A percentile compares a stretch with the other conserved stretches of the same genome.
Evolutionary conservation across 2,329 filamentous ascomycete species (phyloP).

Genomic region (Karstenula rhodostoma): DNA sequence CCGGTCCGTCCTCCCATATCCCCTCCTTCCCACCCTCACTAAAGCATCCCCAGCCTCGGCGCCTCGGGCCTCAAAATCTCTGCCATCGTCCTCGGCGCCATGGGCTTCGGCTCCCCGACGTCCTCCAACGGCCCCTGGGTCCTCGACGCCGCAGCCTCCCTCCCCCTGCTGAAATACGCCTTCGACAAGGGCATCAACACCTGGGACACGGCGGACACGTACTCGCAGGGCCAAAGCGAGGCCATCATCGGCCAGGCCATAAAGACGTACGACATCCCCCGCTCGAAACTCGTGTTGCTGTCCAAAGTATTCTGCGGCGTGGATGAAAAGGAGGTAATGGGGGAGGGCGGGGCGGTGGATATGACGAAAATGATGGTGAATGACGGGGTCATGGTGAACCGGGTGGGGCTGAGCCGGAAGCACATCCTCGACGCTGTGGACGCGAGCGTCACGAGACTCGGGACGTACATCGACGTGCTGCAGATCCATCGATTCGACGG

Average conservation of each 20-base stretch:
- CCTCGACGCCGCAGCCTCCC: conserved; percentile 47
- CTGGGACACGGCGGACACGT: conserved; percentile 50
- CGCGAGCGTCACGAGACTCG: conserved; percentile 22
- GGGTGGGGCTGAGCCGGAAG: conserved; percentile 46
- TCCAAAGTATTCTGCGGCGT: conserved; percentile 31
- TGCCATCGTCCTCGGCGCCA: conserved; percentile 67
- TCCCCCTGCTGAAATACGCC: conserved; percentile 52
- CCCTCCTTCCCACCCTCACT: neutral
- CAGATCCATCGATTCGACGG: conserved; percentile 34
- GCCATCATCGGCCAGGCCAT: conserved; percentile 40
- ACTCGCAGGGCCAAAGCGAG: conserved; percentile 42
- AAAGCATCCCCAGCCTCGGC: conserved; percentile 54
- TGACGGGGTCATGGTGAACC: conserved; percentile 43
- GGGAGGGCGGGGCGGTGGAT: neutral
- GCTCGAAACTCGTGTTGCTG: conserved; percentile 39
- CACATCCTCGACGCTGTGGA: conserved; percentile 53
- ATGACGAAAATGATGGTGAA: conserved; percentile 3
- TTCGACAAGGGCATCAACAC: conserved; percentile 55
- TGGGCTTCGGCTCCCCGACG: conserved; percentile 61
- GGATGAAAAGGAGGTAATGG: conserved; percentile 5
- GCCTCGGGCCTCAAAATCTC: conserved; percentile 67
- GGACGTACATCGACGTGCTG: conserved; percentile 36
- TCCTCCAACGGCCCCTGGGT: conserved; percentile 30
- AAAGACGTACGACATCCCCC: conserved; percentile 36
- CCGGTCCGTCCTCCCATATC: neutral